Evolutionary conservation across 768 basidiomycete genomes (phyloP).

Genomic region (Boletus pseudopeckii): DNA sequence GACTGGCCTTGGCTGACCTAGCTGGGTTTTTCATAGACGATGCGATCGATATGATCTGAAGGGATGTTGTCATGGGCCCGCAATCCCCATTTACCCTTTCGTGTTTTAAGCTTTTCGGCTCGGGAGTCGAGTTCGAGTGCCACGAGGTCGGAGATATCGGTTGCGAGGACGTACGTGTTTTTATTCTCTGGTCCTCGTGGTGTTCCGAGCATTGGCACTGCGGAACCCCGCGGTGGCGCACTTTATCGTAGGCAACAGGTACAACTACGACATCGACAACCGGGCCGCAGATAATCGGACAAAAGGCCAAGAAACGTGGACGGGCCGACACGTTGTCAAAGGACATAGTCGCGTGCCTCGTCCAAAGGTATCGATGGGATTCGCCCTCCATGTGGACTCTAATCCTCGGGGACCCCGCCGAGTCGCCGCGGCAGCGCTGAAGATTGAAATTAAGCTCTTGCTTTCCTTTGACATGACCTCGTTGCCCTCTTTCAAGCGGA

Average conservation of each 20-base stretch:
- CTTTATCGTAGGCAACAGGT: not conserved
- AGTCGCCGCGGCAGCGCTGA: not conserved
- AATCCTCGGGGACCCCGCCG: no score
- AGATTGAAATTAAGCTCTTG: not conserved
- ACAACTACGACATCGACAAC: not conserved
- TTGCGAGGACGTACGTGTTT: not conserved
- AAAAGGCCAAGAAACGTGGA: no score
- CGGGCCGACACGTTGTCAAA: no score
- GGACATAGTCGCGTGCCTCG: no score
- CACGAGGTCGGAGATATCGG: not conserved
- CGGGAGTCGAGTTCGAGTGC: no score
- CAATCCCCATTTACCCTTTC: no score
- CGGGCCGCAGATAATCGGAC: no score
- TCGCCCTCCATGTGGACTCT: no score
- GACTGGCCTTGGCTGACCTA: not conserved
- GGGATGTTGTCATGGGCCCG: not conserved
- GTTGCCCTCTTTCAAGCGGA: not conserved
- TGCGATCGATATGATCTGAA: not conserved
- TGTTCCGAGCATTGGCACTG: no score
- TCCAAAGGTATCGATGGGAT: no score
- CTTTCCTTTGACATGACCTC: not conserved
- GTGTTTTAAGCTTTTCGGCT: not conserved
- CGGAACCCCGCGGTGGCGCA: not conserved
- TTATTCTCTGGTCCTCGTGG: not conserved
- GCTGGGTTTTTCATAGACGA: not conserved